Evolutionary conservation across 2,329 filamentous ascomycete genomes (phyloP).

Genomic region (Aspergillus spinulosporus): DNA sequence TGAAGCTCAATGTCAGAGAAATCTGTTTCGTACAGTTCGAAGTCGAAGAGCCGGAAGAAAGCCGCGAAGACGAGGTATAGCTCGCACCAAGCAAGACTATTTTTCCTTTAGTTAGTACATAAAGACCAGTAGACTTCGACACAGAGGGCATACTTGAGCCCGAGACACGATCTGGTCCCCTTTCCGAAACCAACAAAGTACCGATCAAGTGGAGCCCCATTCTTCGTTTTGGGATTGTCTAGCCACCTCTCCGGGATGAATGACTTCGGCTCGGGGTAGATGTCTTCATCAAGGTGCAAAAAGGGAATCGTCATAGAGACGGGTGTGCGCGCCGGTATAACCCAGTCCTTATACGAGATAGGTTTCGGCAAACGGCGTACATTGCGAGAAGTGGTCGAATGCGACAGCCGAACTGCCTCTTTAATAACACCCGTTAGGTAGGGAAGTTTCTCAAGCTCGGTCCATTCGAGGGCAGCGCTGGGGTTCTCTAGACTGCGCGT

Average conservation of each 20-base stretch:
- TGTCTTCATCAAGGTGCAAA: slow-evolving; percentile 3
- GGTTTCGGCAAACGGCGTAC: slow-evolving; percentile 6
- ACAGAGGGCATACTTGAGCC: slow-evolving; percentile 1
- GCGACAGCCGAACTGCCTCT: slow-evolving; percentile 2
- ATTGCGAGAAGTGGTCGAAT: slow-evolving; percentile 6
- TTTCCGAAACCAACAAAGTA: slow-evolving; percentile 11
- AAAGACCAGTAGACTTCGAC: neutral
- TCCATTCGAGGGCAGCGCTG: neutral
- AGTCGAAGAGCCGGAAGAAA: slow-evolving; percentile 5
- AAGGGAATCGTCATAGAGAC: slow-evolving; percentile 11
- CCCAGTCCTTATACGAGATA: neutral
- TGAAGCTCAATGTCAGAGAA: slow-evolving; percentile 4
- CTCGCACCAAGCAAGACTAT: slow-evolving; percentile 10
- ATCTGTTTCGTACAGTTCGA: slow-evolving; percentile 8
- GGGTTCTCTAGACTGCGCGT: neutral
- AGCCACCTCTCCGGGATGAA: slow-evolving; percentile 9
- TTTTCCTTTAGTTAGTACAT: too few relatives aligned
- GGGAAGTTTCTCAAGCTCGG: slow-evolving; percentile 1
- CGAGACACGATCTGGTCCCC: slow-evolving; percentile 6
- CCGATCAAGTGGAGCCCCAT: slow-evolving; percentile 5
- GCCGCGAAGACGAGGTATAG: slow-evolving; percentile 5
- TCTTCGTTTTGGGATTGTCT: neutral
- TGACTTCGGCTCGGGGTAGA: slow-evolving; percentile 3
- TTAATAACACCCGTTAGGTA: slow-evolving; percentile 8
- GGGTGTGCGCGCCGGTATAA: slow-evolving; percentile 2